Percentiles rank a stretch among this genome's conserved stretches.
phyloP scores from a whole-genome alignment of 805 yeast species.

The Cyberlindnera petersonii region DNA sequence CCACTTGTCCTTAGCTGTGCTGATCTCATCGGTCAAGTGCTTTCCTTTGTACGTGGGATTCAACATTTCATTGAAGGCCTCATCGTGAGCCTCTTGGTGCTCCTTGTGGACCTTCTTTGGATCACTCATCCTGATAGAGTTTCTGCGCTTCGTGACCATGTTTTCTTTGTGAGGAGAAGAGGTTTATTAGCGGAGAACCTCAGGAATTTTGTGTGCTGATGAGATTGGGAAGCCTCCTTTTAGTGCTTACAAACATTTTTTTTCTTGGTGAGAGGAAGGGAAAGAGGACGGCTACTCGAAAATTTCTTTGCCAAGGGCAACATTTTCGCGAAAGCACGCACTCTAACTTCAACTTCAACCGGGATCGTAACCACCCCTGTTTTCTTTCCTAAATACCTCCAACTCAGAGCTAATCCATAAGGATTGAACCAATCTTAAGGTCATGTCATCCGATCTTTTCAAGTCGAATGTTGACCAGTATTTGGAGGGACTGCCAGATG shows the following conservation, averaged over 20 bases:
- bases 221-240: too few relatives aligned
- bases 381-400: too few relatives aligned
- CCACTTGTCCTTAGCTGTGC: slow-evolving; percentile 96
- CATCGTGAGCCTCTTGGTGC: slow-evolving; percentile 39
- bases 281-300: too few relatives aligned
- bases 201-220: too few relatives aligned
- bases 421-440: too few relatives aligned
- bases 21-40: slow-evolving; percentile 77
- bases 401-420: too few relatives aligned
- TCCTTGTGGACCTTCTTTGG: slow-evolving; percentile 17
- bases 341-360: too few relatives aligned
- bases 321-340: too few relatives aligned
- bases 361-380: too few relatives aligned
- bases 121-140: slow-evolving; percentile 11
- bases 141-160: slow-evolving; percentile 27
- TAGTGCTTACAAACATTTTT: slow-evolving; percentile 15
- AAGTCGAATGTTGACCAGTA: slow-evolving; percentile 81
- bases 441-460: slow-evolving; percentile 36
- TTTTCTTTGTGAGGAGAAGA: not conserved
- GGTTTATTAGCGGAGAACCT: not conserved
- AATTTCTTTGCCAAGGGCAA: too few relatives aligned
- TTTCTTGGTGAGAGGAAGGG: too few relatives aligned
- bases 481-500: slow-evolving; percentile 82
- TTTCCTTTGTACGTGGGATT: slow-evolving; percentile 86
- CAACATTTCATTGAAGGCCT: slow-evolving; percentile 69